Evolutionary conservation across 2,329 filamentous ascomycete species (phyloP), one percentile per base, ranked within the genome.

Genomic region (Paecilomyces sp.): DNA sequence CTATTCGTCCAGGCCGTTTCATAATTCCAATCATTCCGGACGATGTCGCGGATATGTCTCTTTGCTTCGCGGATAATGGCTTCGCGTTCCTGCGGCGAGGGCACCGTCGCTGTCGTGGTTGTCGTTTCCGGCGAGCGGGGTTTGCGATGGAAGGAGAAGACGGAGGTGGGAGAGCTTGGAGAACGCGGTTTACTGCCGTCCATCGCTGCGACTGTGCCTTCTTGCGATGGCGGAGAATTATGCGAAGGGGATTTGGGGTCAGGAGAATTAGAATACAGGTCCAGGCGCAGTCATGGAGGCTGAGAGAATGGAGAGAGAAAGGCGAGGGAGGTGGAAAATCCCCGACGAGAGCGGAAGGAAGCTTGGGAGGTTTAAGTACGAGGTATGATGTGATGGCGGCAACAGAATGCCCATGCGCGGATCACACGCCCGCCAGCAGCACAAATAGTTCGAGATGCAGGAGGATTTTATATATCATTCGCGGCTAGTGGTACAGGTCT

Each of bases 21-120:
- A 58, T 72, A 77, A 50, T 67, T 65, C 77, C 77, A 79, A 68
- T 79, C 76, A 61, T 75, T 73, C 28, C 76, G 74, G 25, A 78
- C 69, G 18, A 75, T 68, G 22, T 74, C 68, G 53, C 71, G 74
- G 55, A 79, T 67, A 56, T 76, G 73, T 28, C 67, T 64, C 62
- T 76, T 79, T 30, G 76, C 75, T 30, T 75, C 72, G 58, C 73
- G 74, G 55, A 76, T 71, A 36, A 76, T 74, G 3, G 68, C 66
- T 56, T 77, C 76, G 63, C 75, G 74, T 47, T 47, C 41, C 15
- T 47, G 13, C 9, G 18, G 41, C 7, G 41, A 18, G n/a, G 56
- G 67, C 64, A 33, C 77, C 73, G 47, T 61, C 57, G 33, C 31
- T 52, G 60, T 58, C 15, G 64, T 58, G 58, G 63, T 64, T 58